Conservation (phyloP, 805 yeast species). For the Vanderwaltozyma tropicalis region DNA sequence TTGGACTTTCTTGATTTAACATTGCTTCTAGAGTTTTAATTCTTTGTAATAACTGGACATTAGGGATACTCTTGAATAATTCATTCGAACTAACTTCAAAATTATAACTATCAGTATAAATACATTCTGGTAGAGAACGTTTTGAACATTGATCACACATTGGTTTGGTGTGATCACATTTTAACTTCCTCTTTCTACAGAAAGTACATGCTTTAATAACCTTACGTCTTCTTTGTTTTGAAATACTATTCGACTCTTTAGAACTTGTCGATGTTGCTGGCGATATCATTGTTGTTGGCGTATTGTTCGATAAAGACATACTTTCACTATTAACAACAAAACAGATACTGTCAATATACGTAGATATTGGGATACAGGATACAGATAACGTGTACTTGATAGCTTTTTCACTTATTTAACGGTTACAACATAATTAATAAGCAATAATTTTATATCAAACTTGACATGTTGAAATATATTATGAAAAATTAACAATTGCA, state of each 20-base stretch:
- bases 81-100: conserved; percentile 11
- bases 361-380: too few species aligned
- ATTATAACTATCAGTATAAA: conserved; percentile 17
- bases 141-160: conserved; percentile 33
- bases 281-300: background rate
- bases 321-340: too few species aligned
- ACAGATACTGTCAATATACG: too few species aligned
- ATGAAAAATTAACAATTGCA: too few species aligned
- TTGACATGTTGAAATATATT: too few species aligned
- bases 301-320: too few species aligned
- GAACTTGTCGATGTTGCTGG: background rate
- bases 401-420: too few species aligned
- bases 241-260: background rate
- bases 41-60: conserved; percentile 14
- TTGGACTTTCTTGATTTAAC: background rate
- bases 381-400: too few species aligned
- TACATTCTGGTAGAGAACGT: conserved; percentile 24
- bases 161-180: conserved; percentile 47
- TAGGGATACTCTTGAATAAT: conserved; percentile 16
- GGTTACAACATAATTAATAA: too few species aligned
- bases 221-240: conserved; percentile 18
- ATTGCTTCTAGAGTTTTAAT: conserved; percentile 14
- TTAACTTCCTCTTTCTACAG: conserved; percentile 54
- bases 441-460: too few species aligned
- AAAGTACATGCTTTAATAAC: conserved; percentile 37